phyloP scores from a whole-genome alignment of 805 yeast genomes.

The Schwanniomyces vanrijiae region DNA sequence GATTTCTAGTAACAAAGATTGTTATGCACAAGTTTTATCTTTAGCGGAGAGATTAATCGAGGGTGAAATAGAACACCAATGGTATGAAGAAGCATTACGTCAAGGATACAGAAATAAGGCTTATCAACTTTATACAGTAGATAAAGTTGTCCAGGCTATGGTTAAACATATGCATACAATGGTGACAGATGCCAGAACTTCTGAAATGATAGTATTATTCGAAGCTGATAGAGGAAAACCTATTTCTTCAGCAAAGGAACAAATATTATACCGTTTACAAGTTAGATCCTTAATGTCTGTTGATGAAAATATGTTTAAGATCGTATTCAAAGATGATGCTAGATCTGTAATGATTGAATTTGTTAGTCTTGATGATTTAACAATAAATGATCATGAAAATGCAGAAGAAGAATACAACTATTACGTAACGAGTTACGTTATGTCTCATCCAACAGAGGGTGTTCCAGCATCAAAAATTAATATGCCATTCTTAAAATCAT shows the following conservation, averaged over 20 bases:
- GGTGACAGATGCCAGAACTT: conserved; percentile 73
- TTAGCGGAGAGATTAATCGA: conserved; percentile 78
- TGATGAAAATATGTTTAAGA: conserved; percentile 92
- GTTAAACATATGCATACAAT: conserved; percentile 84
- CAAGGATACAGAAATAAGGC: conserved; percentile 95
- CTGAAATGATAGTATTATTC: conserved; percentile 77
- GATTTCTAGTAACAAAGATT: conserved; percentile 59
- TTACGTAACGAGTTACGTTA: conserved; percentile 86
- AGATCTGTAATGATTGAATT: conserved; percentile 69
- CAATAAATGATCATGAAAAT: conserved; percentile 66
- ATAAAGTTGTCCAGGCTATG: conserved; percentile 76
- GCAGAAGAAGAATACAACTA: conserved; percentile 88
- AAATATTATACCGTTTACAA: conserved; percentile 86
- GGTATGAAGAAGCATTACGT: conserved; percentile 93
- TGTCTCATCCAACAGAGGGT: conserved; percentile 98
- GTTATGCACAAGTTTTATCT: conserved; percentile 75
- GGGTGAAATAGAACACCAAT: conserved; percentile 88
- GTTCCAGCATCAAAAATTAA: conserved; percentile 73
- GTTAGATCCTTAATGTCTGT: conserved; percentile 74
- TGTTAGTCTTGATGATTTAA: conserved; percentile 84
- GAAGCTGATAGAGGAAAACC: conserved; percentile 72
- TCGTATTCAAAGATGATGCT: conserved; percentile 60
- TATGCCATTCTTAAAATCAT: conserved; percentile 73
- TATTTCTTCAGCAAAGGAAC: conserved; percentile 76
- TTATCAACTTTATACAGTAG: conserved; percentile 87